phyloP scores from a whole-genome alignment of 208 protist genomes.

The Leishmania lainsoni region DNA sequence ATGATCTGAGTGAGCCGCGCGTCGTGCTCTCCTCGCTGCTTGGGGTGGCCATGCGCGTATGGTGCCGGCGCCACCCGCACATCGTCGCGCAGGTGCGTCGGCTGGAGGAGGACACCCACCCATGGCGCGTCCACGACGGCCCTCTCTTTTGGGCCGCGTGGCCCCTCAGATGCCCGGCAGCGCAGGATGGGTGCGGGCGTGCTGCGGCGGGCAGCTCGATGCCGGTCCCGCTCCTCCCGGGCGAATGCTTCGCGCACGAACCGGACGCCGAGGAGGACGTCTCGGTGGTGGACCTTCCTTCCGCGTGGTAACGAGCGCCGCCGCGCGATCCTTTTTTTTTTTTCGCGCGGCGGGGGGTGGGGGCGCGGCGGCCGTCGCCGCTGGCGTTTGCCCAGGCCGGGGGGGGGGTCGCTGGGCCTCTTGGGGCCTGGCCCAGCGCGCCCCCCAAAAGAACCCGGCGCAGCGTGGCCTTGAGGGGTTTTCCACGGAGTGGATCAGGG shows the following conservation, averaged over 20 bases:
- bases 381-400: no score
- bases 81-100: slow-evolving; percentile 12
- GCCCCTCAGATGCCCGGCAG: slow-evolving; percentile 21
- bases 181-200: slow-evolving; percentile 27
- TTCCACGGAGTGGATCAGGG: neutral
- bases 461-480: no score
- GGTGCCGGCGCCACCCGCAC: slow-evolving; percentile 32
- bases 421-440: no score
- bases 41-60: slow-evolving; percentile 38
- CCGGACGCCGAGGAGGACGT: slow-evolving; percentile 10
- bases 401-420: no score
- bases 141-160: slow-evolving; percentile 32
- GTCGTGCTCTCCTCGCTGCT: slow-evolving; percentile 38
- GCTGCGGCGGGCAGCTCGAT: slow-evolving; percentile 24
- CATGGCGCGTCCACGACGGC: slow-evolving; percentile 28
- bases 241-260: slow-evolving; percentile 34
- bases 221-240: slow-evolving; percentile 35
- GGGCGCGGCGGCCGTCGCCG: neutral
- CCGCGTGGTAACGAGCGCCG: neutral
- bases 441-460: no score
- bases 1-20: slow-evolving; percentile 35
- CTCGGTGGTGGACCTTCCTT: neutral
- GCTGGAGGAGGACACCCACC: slow-evolving; percentile 25
- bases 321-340: no score
- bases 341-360: neutral